These are phyloP conservation scores for Trapa incisa DNA, from an alignment of 345 rosid species.

Conservation along the genomic window DNA sequence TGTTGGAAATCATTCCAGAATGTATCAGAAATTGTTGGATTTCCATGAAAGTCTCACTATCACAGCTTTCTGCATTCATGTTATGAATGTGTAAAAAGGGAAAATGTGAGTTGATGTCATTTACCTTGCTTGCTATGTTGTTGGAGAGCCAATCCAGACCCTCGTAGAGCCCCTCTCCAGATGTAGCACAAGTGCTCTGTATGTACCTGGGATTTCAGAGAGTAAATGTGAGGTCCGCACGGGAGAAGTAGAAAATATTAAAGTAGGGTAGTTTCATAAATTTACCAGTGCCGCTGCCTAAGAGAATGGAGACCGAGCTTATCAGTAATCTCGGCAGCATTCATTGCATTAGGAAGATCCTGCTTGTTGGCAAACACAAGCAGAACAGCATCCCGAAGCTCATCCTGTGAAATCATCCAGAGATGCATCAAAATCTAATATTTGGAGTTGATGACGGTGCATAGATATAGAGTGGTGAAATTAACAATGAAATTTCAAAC, in stretches of 20 bases:
- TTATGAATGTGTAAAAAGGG: too few relatives aligned
- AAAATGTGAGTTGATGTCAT: too few relatives aligned
- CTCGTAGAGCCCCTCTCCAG: slow-evolving; percentile 85
- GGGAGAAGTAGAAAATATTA: not conserved
- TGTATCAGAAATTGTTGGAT: not conserved
- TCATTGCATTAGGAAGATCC: slow-evolving; percentile 95
- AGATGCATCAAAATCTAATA: not conserved
- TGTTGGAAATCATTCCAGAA: not conserved
- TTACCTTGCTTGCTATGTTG: slow-evolving; percentile 77
- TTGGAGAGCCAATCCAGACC: slow-evolving; percentile 87
- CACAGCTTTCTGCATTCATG: not conserved
- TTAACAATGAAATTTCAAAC: too few relatives aligned
- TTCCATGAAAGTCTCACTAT: not conserved
- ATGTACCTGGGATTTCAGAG: slow-evolving; percentile 49
- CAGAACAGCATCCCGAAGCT: slow-evolving; percentile 76
- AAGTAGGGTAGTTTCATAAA: not conserved
- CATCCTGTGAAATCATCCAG: slow-evolving; percentile 37
- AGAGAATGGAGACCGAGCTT: slow-evolving; percentile 61
- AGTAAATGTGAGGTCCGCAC: not conserved
- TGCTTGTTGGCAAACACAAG: slow-evolving; percentile 89
- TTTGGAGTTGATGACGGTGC: too few relatives aligned
- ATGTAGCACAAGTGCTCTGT: slow-evolving; percentile 88
- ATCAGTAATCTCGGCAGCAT: slow-evolving; percentile 76
- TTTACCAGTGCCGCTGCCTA: slow-evolving; percentile 55
- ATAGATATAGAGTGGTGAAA: too few relatives aligned